phyloP scores from a whole-genome alignment of 164 flowering plant species.

The Chimonanthus salicifolius region DNA sequence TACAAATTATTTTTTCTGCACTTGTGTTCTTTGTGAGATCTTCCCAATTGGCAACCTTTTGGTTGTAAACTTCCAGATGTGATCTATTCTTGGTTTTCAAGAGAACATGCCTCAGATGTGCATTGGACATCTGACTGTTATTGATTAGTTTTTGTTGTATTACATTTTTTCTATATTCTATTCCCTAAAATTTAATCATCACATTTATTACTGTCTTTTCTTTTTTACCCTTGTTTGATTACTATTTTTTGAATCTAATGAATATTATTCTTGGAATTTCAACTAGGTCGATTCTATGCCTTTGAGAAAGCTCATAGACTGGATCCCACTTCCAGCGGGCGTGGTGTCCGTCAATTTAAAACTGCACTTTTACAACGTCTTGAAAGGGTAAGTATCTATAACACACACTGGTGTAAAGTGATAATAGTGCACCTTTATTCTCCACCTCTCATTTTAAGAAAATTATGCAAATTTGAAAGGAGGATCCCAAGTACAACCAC shows the following conservation, averaged over 20 bases:
- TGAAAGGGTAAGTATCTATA: conserved; percentile 55
- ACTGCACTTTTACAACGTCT: conserved; percentile 94
- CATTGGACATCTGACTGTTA: background rate
- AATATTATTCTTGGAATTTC: background rate
- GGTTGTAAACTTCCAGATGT: too few relatives aligned
- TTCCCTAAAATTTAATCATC: background rate
- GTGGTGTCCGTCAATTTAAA: conserved; percentile 97
- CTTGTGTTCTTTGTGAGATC: too few relatives aligned
- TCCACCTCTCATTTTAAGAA: too few relatives aligned
- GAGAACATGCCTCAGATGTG: too few relatives aligned
- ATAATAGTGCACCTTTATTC: background rate
- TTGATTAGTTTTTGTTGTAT: background rate
- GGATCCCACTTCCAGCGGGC: conserved; percentile 97
- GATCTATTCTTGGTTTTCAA: too few relatives aligned
- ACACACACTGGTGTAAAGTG: background rate
- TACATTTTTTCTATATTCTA: too few relatives aligned
- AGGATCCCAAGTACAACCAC: too few relatives aligned
- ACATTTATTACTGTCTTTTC: background rate
- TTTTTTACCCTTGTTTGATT: background rate
- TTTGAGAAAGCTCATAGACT: conserved; percentile 96
- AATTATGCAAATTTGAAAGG: too few relatives aligned
- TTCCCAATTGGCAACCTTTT: too few relatives aligned
- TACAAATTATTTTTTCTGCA: too few relatives aligned
- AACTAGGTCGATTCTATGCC: conserved; percentile 90
- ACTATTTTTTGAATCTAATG: background rate